phyloP scores from a whole-genome alignment of 768 basidiomycete genomes.

The Phaeolepiota aurea region DNA sequence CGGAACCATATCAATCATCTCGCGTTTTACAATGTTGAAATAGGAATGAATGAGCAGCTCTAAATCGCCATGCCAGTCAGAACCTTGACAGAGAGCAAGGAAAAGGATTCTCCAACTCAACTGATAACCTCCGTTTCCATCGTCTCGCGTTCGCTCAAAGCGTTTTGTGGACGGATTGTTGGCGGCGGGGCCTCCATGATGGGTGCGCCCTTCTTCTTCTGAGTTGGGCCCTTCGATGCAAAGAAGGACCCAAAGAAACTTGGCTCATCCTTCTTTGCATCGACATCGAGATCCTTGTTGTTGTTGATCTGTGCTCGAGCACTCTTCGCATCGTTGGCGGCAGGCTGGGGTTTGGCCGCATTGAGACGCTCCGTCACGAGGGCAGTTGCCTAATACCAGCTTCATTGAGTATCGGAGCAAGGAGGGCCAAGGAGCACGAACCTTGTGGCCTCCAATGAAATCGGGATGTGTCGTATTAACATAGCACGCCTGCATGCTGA shows the following conservation, averaged over 20 bases:
- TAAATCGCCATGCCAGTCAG: constrained; percentile 17
- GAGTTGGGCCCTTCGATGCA: constrained; percentile 45
- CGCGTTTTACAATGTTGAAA: constrained; percentile 97
- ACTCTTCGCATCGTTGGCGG: constrained; percentile 57
- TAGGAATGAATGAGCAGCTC: constrained; percentile 95
- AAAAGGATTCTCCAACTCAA: no score
- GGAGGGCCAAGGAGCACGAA: constrained; percentile 11
- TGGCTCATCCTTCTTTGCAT: constrained; percentile 79
- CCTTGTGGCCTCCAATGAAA: constrained; percentile 94
- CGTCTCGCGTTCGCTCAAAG: constrained; percentile 88
- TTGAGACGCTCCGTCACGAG: constrained; percentile 79
- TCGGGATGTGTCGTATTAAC: constrained; percentile 99
- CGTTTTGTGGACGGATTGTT: constrained; percentile 83
- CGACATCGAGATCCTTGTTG: constrained; percentile 90
- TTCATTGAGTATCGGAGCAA: constrained; percentile 4
- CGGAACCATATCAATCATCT: constrained; percentile 99
- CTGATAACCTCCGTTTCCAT: constrained; percentile 99
- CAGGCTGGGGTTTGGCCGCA: constrained; percentile 65
- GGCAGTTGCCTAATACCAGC: constrained; percentile 72
- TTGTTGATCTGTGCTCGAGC: constrained; percentile 71
- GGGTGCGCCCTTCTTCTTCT: constrained; percentile 49
- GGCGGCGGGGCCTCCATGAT: constrained; percentile 69
- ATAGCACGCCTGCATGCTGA: constrained; percentile 96
- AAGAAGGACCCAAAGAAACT: constrained; percentile 98
- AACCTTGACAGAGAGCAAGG: not conserved